Evolutionary conservation across 2,329 filamentous ascomycete genomes (phyloP), one percentile per base, ranked within the genome.

Genomic region (Simplicillium aogashimaense): DNA sequence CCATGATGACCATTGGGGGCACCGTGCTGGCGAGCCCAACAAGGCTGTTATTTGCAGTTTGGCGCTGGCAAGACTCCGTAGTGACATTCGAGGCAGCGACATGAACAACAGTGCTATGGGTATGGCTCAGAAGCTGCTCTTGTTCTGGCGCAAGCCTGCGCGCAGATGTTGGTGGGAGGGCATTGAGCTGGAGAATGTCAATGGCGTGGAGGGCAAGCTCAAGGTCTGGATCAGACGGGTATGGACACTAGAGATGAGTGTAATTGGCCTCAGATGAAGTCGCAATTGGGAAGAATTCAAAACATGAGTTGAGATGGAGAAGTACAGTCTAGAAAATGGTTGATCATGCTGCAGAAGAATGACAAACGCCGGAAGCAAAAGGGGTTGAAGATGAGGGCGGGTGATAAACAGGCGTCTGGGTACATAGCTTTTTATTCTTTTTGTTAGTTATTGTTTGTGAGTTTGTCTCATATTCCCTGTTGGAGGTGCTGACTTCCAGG

Each of bases 101-200:
- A 74, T 78, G 65, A 69, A 85, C 38, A 80, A 74, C 50, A 88
- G 81, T 57, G 84, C 87, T 1, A 87, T 97, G 14, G 90, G 90
- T 39, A 98, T 98, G 92, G 92, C 92, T 11, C 92, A 98, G 63
- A 98, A 98, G 66, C 75, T 98, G 36, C 73, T 98, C 12, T 74
- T 98, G 3, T 98, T 98, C 69, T 98, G 92, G 92, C 78, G 92
- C 49, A 98, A 98, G 65, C 92, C 92, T 13, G 92, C 92, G 12
- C 73, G 92, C 45, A 77, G 92, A 59, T 98, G 92, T 70, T 98
- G 92, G 92, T 98, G 92, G 92, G 92, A 98, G 61, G 92, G 92
- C 17, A 84, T 98, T 30, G 89, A 97, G 60, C 71, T 98, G 35
- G 78, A 92, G 14, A 74, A 86, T 48, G 85, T 98, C 11, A 87